Conservation (phyloP, 2,329 filamentous ascomycete species). For the Aquanectria penicillioides region DNA sequence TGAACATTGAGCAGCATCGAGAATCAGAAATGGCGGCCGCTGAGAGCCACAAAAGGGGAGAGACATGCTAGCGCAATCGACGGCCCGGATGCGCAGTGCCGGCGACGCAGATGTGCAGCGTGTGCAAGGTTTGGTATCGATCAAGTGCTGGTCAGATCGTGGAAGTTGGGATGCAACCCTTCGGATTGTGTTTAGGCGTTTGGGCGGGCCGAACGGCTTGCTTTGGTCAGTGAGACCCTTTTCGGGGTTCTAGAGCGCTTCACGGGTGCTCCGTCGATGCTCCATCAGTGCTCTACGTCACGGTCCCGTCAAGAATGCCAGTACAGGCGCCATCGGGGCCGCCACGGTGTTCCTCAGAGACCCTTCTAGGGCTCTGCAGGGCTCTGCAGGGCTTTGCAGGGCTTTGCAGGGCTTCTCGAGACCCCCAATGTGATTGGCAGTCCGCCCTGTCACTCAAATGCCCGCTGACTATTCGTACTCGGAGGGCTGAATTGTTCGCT, state of each 20-base stretch:
- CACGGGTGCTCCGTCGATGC: neutral
- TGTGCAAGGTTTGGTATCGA: constrained; percentile 7
- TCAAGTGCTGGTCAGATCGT: constrained; percentile 8
- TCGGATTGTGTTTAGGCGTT: neutral
- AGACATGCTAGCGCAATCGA: constrained; percentile 13
- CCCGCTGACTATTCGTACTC: neutral
- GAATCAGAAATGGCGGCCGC: too few species aligned
- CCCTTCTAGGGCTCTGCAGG: neutral
- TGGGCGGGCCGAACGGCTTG: too few species aligned
- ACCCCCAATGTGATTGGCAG: neutral
- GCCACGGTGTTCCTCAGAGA: too few species aligned
- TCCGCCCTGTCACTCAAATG: too few species aligned
- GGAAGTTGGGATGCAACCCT: neutral
- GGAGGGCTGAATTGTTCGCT: neutral
- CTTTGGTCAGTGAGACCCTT: neutral
- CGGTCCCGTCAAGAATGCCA: too few species aligned
- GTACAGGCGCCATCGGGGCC: too few species aligned
- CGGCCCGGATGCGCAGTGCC: neutral
- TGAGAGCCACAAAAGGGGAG: neutral
- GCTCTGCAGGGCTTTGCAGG: neutral
- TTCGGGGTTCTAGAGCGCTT: neutral
- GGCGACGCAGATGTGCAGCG: constrained; percentile 3
- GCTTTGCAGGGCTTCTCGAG: too few species aligned
- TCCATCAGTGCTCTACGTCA: neutral
- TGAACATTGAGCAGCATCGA: too few species aligned